These are phyloP conservation scores for Ceratocystis cubensis DNA, from an alignment of 2,329 filamentous ascomycete species.

Conservation along the genomic window DNA sequence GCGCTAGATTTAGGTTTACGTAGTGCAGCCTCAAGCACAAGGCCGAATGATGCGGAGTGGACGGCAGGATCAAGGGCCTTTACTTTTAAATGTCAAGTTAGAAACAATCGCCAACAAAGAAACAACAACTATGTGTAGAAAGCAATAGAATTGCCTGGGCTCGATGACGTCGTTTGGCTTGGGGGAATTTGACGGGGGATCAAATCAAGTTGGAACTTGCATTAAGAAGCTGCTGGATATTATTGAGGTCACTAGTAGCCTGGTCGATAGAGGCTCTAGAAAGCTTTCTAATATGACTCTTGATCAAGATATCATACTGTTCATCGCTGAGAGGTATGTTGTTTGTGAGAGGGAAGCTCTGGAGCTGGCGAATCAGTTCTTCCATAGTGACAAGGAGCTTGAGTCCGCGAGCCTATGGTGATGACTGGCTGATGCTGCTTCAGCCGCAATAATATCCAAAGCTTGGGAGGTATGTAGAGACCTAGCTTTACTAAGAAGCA, in stretches of 20 bases:
- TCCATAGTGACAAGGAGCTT: constrained; percentile 12
- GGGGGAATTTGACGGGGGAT: background rate
- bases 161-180: constrained; percentile 10
- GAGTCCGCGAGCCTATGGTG: background rate
- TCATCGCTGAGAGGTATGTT: background rate
- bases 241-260: background rate
- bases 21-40: constrained; percentile 31
- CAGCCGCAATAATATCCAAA: background rate
- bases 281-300: constrained; percentile 10
- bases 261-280: background rate
- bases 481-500: background rate
- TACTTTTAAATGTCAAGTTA: background rate
- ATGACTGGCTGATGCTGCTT: background rate
- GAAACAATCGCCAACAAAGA: background rate
- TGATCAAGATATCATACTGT: constrained; percentile 11
- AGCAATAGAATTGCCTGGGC: background rate
- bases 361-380: constrained; percentile 8
- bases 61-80: constrained; percentile 37
- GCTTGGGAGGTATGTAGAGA: background rate
- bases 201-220: constrained; percentile 6
- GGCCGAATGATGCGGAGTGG: constrained; percentile 41
- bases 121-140: background rate
- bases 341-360: constrained; percentile 8
- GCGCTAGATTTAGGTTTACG: background rate
- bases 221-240: constrained; percentile 13